Evolutionary conservation across 2,329 filamentous ascomycete genomes (phyloP), one percentile per base, ranked within the genome.

Genomic region (Trichoderma afroharzianum): DNA sequence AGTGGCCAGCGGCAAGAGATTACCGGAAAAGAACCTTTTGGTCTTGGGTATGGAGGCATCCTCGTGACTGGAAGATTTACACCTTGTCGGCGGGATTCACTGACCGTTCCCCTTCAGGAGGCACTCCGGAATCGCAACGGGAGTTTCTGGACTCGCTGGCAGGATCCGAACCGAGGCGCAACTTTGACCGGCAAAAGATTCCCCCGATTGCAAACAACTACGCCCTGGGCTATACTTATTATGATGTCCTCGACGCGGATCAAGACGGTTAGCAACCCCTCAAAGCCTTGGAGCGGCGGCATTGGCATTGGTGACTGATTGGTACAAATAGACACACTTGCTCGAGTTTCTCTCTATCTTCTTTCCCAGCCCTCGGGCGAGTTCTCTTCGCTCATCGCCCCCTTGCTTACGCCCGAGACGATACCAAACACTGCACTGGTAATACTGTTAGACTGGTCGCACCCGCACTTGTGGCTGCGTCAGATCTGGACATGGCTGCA

Each of bases 401-500:
- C 95, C 28, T 91, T 97, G 66, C 87, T 98, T 73, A 97, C 92
- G 21, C 91, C 93, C 57, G 89, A 93, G 81, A 91, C 93, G 7
- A 92, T 97, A 78, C 91, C 93, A 33, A 92, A 97, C 80, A 97
- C 93, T 61, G 87, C 97, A 73, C 88, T 98, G 74, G 93, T 97
- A 73, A 90, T 99, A 77, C 85, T 99, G n/a, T 87, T 99, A 57
- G 95, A 98, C 83, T 99, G 96, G 96, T 92, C 93, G 72, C 90
- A 96, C 79, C 96, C 96, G 15, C 97, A 96, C 90, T 86, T 90
- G 74, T 99, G 97, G 94, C 88, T 98, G 78, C 89, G 93, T 72
- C 92, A 97, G 81, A 85, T 99, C 71, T 89, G 93, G 78, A 92
- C 92, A 79, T 99, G 96, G 96, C 90, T 98, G 73, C 87, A 94